Evolutionary conservation across 2,329 filamentous ascomycete genomes (phyloP), one percentile per base, ranked within the genome.

Genomic region (Colletotrichum sp.): DNA sequence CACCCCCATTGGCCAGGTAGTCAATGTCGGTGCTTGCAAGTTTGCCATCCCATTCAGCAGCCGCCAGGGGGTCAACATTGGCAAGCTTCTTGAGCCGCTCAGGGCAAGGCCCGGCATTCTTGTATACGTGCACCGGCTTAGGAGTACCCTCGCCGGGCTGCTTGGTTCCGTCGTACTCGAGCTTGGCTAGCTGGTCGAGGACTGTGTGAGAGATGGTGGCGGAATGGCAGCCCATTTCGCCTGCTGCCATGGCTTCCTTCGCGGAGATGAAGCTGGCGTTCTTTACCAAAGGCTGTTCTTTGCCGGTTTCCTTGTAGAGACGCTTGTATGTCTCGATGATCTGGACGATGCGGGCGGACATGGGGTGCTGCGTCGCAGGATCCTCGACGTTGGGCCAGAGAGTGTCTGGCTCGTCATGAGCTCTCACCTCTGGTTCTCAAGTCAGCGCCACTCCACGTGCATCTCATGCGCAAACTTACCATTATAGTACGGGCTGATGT

Each of bases 401-500:
- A 15, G 48, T 60, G 13, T 82, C 80, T 6, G 79, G 80, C 73
- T 88, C 84, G 64, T 83, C 82, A 72, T 89, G 87, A 4, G 87
- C 87, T 8, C 82, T 82, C 52, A 83, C 84, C 79, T 88, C 87
- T 88, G 56, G 10, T 16, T 18, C 15, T 28, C 3, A 27, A 10
- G 52, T 77, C 56, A 77, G 67, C 58, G 65, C 60, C 55, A 34
- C 62, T 32, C n/a, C 13, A 32, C 27, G 16, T 16, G 22, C 22
- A 16, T 64, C 25, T 25, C 22, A 43, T 15, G 15, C 15, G n/a
- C 43, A 62, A 22, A 64, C 81, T 70, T 74, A 85, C 86, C 85
- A 73, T 89, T 89, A 68, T 85, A 88, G 71, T 90, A 89, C 5
- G 87, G 88, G 77, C 87, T 88, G 78, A 89, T 87, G 71, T 86